Evolutionary conservation across 306 rosid species (phyloP).

Genomic region (Medicago lupulina): DNA sequence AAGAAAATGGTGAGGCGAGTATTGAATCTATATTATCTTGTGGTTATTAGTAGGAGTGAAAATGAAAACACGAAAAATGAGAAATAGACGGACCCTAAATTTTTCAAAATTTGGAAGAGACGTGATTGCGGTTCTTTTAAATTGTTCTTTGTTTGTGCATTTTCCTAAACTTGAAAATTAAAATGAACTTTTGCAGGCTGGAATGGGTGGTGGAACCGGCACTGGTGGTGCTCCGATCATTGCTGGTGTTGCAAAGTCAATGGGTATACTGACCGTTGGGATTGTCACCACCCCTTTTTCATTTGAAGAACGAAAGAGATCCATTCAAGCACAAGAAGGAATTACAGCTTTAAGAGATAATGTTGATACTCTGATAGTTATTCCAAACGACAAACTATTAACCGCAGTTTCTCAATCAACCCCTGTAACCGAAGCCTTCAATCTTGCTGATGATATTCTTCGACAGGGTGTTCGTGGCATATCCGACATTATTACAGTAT

Average conservation of each 20-base stretch:
- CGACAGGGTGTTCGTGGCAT: constrained; percentile 99
- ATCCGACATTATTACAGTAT: constrained; percentile 96
- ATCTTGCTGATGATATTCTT: constrained; percentile 94
- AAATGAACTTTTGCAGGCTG: constrained; percentile 66
- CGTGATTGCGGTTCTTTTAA: constrained; percentile 19
- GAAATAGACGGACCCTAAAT: too few relatives aligned
- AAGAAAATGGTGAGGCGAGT: too few relatives aligned
- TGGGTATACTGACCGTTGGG: constrained; percentile 98
- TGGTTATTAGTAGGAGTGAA: too few relatives aligned
- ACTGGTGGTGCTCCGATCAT: constrained; percentile 97
- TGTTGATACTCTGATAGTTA: constrained; percentile 94
- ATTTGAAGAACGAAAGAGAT: constrained; percentile 95
- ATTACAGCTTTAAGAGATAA: constrained; percentile 94
- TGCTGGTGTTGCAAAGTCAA: constrained; percentile 90
- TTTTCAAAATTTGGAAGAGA: constrained; percentile 13
- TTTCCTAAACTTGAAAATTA: constrained; percentile 32
- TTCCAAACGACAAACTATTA: constrained; percentile 96
- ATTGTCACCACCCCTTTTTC: constrained; percentile 97
- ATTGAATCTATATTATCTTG: too few relatives aligned
- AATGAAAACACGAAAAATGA: too few relatives aligned
- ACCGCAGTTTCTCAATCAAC: constrained; percentile 95
- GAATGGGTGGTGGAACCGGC: constrained; percentile 99
- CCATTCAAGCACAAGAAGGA: constrained; percentile 99
- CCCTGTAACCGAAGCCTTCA: constrained; percentile 97
- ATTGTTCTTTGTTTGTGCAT: constrained; percentile 23